Evolutionary conservation across 2,329 filamentous ascomycete species (phyloP).

Genomic region (Exophiala xenobiotica): DNA sequence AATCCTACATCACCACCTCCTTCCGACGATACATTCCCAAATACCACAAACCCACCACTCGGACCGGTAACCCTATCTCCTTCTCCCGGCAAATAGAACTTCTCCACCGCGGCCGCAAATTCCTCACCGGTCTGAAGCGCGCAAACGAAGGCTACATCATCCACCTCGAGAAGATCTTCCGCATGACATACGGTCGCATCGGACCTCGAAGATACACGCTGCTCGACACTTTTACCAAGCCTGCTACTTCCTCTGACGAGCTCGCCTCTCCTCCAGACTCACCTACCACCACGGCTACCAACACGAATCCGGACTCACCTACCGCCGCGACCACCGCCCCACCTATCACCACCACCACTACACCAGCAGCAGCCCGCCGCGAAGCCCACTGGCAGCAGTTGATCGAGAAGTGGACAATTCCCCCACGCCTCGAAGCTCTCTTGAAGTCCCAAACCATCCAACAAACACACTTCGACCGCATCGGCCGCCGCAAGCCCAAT

Average conservation of each 20-base stretch:
- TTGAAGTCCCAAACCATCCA: conserved; percentile 38
- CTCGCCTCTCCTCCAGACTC: too few species aligned
- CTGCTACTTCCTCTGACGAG: conserved; percentile 23
- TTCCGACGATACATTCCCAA: conserved; percentile 44
- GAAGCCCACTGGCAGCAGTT: not conserved
- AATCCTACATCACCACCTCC: conserved; percentile 47
- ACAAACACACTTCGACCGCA: conserved; percentile 31
- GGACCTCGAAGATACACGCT: conserved; percentile 54
- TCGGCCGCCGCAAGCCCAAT: conserved; percentile 32
- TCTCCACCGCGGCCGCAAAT: conserved; percentile 35
- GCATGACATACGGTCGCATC: conserved; percentile 57
- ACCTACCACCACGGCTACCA: not conserved
- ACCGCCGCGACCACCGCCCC: too few species aligned
- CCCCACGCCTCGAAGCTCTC: conserved; percentile 35
- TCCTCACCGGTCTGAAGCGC: conserved; percentile 46
- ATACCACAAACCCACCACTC: conserved; percentile 26
- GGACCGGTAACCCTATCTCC: conserved; percentile 28
- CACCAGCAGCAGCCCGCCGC: too few species aligned
- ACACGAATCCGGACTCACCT: too few species aligned
- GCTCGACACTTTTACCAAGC: conserved; percentile 37
- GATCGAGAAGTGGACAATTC: conserved; percentile 38
- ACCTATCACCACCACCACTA: too few species aligned
- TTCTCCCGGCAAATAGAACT: conserved; percentile 20
- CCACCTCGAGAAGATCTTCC: conserved; percentile 53
- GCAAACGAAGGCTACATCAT: conserved; percentile 57